Evolutionary conservation across 805 yeast genomes (phyloP).

Genomic region (Wickerhamomyces alni): DNA sequence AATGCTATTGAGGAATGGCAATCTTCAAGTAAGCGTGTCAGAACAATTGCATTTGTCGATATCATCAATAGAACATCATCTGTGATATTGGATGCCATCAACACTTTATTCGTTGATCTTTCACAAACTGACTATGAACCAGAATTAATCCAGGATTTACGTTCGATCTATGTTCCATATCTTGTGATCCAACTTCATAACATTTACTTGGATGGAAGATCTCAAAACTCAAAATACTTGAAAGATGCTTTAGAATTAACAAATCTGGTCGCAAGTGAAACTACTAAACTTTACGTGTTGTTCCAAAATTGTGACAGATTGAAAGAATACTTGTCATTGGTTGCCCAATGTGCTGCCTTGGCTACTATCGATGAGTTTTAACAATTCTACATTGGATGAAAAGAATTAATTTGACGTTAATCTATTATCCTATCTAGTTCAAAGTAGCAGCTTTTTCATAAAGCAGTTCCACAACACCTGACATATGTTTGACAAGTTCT

Average conservation of each 20-base stretch:
- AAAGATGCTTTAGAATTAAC: conserved; percentile 55
- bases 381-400: no score
- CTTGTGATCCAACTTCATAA: conserved; percentile 62
- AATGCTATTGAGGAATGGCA: conserved; percentile 48
- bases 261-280: conserved; percentile 61
- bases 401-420: no score
- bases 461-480: conserved; percentile 80
- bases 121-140: conserved; percentile 27
- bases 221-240: conserved; percentile 32
- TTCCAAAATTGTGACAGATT: conserved; percentile 54
- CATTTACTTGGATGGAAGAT: conserved; percentile 40
- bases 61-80: conserved; percentile 24
- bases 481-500: conserved; percentile 81
- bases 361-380: conserved; percentile 38
- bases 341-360: conserved; percentile 53
- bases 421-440: conserved; percentile 36
- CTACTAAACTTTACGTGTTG: conserved; percentile 51
- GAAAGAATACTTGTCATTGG: conserved; percentile 43
- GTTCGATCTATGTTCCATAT: conserved; percentile 69
- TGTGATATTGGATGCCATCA: conserved; percentile 22
- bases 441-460: conserved; percentile 90
- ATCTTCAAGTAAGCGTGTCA: conserved; percentile 10
- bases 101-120: conserved; percentile 26
- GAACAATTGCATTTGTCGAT: conserved; percentile 18
- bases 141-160: conserved; percentile 43